Conservation (phyloP, 2,329 filamentous ascomycete genomes). For the Aspergillus quadrilineatus region DNA sequence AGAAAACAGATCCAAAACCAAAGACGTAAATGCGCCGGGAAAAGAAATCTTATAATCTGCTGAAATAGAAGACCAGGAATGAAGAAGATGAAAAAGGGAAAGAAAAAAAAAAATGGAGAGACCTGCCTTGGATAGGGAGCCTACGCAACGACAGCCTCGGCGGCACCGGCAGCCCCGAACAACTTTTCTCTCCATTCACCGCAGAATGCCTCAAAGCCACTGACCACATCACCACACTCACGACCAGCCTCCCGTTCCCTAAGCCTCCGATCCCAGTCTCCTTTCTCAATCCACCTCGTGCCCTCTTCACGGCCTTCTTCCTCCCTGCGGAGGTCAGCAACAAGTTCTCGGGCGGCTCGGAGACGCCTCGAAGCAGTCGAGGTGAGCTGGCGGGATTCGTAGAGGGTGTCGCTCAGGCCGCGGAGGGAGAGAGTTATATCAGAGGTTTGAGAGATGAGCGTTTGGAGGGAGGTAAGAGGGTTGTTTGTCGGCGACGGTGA, state of each 20-base stretch:
- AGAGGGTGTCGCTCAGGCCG: constrained; percentile 83
- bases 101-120: neutral
- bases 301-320: constrained; percentile 80
- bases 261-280: constrained; percentile 78
- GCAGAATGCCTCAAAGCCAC: constrained; percentile 89
- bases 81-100: neutral
- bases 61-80: neutral
- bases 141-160: constrained; percentile 35
- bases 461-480: constrained; percentile 64
- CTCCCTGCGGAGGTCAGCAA: constrained; percentile 80
- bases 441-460: constrained; percentile 67
- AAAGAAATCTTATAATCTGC: neutral
- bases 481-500: constrained; percentile 33
- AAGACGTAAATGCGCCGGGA: neutral
- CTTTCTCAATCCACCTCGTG: constrained; percentile 74
- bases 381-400: constrained; percentile 89
- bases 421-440: constrained; percentile 78
- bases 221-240: constrained; percentile 83
- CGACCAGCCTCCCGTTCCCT: constrained; percentile 75
- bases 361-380: constrained; percentile 76
- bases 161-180: constrained; percentile 48
- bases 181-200: constrained; percentile 77
- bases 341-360: constrained; percentile 77
- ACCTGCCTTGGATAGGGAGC: neutral
- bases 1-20: neutral